Evolutionary conservation across 176 grass and related monocot species (phyloP).

Genomic region (Aegilops sharonensis): DNA sequence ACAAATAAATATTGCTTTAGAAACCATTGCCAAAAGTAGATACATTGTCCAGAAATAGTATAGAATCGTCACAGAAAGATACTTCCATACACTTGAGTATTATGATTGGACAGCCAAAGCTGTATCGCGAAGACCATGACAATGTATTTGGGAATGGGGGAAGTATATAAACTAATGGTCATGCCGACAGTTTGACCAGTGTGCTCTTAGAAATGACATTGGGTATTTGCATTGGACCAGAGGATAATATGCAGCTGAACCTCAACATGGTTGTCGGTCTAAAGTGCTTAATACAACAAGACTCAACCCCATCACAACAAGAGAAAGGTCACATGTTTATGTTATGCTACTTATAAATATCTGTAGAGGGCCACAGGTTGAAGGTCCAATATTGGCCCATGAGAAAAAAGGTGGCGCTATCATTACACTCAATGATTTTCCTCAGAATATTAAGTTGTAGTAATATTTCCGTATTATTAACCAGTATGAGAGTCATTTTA

Average conservation of each 20-base stretch:
- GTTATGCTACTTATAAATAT: not conserved
- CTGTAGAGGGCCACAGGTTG: not conserved
- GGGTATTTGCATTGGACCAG: not conserved
- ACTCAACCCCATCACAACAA: not conserved
- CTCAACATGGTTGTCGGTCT: not conserved
- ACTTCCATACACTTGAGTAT: too few species aligned
- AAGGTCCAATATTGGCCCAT: not conserved
- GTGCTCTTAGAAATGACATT: not conserved
- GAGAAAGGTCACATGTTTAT: slow-evolving; percentile 3
- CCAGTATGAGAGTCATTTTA: not conserved
- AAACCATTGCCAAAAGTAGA: too few species aligned
- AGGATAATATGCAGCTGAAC: not conserved
- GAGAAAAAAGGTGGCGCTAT: not conserved
- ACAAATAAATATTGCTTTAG: too few species aligned
- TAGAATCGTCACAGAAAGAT: too few species aligned
- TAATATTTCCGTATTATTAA: slow-evolving; percentile 8
- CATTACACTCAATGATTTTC: slow-evolving; percentile 1
- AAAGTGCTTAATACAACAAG: not conserved
- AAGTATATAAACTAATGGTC: too few species aligned
- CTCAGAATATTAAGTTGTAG: not conserved
- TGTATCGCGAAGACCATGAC: too few species aligned
- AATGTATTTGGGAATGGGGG: too few species aligned
- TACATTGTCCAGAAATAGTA: too few species aligned
- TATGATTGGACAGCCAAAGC: too few species aligned
- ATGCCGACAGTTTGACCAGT: not conserved